A percentile compares a stretch with the other conserved stretches of the same genome.
These are phyloP conservation scores for Colletotrichum orbiculare DNA, from an alignment of 2,329 filamentous ascomycete species.

Conservation along the genomic window DNA sequence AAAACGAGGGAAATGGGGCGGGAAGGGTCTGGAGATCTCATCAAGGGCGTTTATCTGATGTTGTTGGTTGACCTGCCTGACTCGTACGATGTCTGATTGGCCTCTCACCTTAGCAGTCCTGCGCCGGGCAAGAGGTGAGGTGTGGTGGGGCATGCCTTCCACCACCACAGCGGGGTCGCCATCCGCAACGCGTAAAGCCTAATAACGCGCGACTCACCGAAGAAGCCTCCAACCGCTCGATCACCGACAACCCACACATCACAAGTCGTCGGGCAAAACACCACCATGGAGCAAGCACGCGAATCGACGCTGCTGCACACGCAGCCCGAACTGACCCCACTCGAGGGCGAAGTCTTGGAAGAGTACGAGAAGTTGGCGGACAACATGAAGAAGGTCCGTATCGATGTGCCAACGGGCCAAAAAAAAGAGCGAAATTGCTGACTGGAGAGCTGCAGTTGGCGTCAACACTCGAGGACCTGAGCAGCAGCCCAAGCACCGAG, in stretches of 20 bases:
- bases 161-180: conserved; percentile 18
- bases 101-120: conserved; percentile 5
- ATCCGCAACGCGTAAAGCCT: conserved; percentile 23
- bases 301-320: conserved; percentile 46
- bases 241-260: not conserved
- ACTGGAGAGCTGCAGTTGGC: conserved; percentile 61
- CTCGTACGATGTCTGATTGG: conserved; percentile 15
- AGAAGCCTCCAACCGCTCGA: not conserved
- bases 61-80: conserved; percentile 3
- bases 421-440: not conserved
- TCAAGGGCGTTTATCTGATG: too few relatives aligned
- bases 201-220: conserved; percentile 27
- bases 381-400: conserved; percentile 87
- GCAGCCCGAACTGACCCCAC: conserved; percentile 73
- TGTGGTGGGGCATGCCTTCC: not conserved
- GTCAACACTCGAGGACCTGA: conserved; percentile 70
- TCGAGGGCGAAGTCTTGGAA: conserved; percentile 94
- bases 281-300: conserved; percentile 28
- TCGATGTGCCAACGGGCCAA: not conserved
- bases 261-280: not conserved
- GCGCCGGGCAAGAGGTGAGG: not conserved
- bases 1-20: not conserved
- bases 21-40: too few relatives aligned
- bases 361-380: conserved; percentile 89
- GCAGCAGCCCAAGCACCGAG: conserved; percentile 78